A percentile compares a stretch with the other conserved stretches of the same genome.
Evolutionary conservation across 768 basidiomycete genomes (phyloP).

Genomic region (Filobasidium wieringae): DNA sequence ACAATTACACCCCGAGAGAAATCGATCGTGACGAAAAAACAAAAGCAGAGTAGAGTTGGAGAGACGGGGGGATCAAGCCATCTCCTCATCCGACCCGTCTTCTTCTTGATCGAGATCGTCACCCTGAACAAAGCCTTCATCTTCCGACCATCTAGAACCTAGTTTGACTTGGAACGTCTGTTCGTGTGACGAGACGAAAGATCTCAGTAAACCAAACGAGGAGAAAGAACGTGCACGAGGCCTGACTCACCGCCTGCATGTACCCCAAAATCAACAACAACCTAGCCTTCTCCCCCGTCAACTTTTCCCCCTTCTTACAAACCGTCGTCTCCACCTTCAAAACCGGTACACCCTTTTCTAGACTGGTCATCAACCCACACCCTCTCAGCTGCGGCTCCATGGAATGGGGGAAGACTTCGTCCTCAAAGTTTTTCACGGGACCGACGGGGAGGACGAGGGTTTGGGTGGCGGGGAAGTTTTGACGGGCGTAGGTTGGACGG

Average conservation of each 20-base stretch:
- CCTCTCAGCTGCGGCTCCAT: conserved; percentile 94
- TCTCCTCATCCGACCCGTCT: conserved; percentile 6
- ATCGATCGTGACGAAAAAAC: no score
- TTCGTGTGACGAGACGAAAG: not conserved
- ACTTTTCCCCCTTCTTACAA: conserved; percentile 65
- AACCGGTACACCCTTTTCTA: conserved; percentile 80
- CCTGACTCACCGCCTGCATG: conserved; percentile 55
- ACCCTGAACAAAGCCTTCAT: conserved; percentile 29
- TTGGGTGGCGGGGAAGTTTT: conserved; percentile 65
- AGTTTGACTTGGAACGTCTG: conserved; percentile 37
- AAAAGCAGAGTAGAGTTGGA: no score
- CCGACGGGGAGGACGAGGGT: conserved; percentile 66
- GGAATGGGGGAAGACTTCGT: conserved; percentile 83
- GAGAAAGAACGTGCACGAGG: not conserved
- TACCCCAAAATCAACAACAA: conserved; percentile 82
- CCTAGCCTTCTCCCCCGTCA: conserved; percentile 81
- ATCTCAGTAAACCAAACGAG: not conserved
- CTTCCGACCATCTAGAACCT: conserved; percentile 34
- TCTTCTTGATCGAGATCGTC: conserved; percentile 17
- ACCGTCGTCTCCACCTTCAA: conserved; percentile 66
- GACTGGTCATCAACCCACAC: conserved; percentile 66
- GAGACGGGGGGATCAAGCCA: no score
- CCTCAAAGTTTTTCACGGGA: conserved; percentile 56
- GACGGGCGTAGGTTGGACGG: conserved; percentile 80
- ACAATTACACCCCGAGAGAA: no score